phyloP scores from a whole-genome alignment of 768 basidiomycete genomes.

The Podaxis sp. region DNA sequence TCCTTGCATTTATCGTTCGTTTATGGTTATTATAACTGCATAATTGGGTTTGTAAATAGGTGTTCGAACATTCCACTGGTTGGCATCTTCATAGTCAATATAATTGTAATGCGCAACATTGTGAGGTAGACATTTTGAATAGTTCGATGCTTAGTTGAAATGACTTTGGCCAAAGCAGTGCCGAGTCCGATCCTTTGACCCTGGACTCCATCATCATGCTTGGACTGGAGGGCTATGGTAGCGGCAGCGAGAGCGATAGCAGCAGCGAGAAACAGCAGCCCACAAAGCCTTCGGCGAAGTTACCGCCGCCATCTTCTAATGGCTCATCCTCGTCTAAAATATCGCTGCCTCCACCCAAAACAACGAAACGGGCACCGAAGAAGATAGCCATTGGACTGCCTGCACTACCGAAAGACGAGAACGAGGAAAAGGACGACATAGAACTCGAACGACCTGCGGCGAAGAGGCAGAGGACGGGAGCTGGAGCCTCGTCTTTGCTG shows the following conservation, averaged over 20 bases:
- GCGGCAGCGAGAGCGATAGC: slow-evolving; percentile 61
- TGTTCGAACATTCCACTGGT: slow-evolving; percentile 2
- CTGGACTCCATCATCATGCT: slow-evolving; percentile 45
- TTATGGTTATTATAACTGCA: slow-evolving; percentile 21
- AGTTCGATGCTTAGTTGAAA: not conserved
- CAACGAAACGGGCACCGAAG: slow-evolving; percentile 35
- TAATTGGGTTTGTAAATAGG: slow-evolving; percentile 9
- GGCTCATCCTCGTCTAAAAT: not conserved
- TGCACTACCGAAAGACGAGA: slow-evolving; percentile 36
- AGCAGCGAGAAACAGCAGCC: slow-evolving; percentile 25
- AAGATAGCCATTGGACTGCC: slow-evolving; percentile 65
- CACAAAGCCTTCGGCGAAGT: slow-evolving; percentile 18
- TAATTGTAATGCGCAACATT: not conserved
- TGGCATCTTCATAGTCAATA: not conserved
- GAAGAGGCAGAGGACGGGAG: slow-evolving; percentile 58
- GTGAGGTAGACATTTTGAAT: not conserved
- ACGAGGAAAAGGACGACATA: slow-evolving; percentile 32
- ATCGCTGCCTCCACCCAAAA: slow-evolving; percentile 30
- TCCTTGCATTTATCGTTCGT: slow-evolving; percentile 23
- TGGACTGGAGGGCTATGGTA: slow-evolving; percentile 76
- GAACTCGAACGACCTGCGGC: slow-evolving; percentile 46
- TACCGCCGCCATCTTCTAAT: slow-evolving; percentile 20
- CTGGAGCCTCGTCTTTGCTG: slow-evolving; percentile 62
- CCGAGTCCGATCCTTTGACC: not conserved
- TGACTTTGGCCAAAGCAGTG: slow-evolving; percentile 5